Evolutionary conservation across 2,329 filamentous ascomycete species (phyloP).

Genomic region (Elsinoe necatrix): DNA sequence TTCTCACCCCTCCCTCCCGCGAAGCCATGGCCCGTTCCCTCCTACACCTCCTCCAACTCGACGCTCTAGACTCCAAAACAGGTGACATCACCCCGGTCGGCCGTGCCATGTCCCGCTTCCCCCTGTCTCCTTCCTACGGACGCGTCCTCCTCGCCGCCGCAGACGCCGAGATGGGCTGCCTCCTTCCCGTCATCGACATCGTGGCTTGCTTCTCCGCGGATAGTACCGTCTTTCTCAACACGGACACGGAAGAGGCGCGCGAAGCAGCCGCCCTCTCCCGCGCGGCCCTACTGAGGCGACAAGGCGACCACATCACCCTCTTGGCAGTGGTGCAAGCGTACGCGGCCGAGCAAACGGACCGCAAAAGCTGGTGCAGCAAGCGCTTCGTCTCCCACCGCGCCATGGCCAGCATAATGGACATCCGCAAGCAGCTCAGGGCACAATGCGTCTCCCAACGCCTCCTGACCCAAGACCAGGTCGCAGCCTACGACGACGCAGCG

Average conservation of each 20-base stretch:
- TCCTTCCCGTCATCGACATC: conserved; percentile 79
- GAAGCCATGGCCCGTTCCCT: conserved; percentile 76
- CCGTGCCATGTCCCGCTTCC: conserved; percentile 69
- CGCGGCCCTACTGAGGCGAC: conserved; percentile 48
- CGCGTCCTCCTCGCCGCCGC: conserved; percentile 76
- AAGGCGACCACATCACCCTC: conserved; percentile 57
- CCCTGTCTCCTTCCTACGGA: conserved; percentile 71
- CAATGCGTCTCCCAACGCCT: conserved; percentile 45
- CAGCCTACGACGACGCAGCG: conserved; percentile 17
- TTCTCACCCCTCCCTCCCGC: conserved; percentile 71
- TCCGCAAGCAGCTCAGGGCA: conserved; percentile 52
- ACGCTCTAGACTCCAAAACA: conserved; percentile 57
- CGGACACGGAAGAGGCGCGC: conserved; percentile 51
- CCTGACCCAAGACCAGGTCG: conserved; percentile 19
- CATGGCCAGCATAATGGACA: conserved; percentile 59
- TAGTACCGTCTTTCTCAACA: conserved; percentile 50
- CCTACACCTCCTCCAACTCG: conserved; percentile 68
- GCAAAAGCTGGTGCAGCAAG: conserved; percentile 51
- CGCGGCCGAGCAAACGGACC: conserved; percentile 48
- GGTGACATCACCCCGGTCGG: conserved; percentile 69
- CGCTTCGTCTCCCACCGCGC: conserved; percentile 54
- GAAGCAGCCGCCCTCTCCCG: conserved; percentile 50
- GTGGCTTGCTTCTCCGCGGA: conserved; percentile 59
- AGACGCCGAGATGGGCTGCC: conserved; percentile 59
- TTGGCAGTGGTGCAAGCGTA: conserved; percentile 53